Evolutionary conservation across 495 filamentous ascomycete genomes (phyloP), one percentile per base, ranked within the genome.

Genomic region (Ascobolus immersus): DNA sequence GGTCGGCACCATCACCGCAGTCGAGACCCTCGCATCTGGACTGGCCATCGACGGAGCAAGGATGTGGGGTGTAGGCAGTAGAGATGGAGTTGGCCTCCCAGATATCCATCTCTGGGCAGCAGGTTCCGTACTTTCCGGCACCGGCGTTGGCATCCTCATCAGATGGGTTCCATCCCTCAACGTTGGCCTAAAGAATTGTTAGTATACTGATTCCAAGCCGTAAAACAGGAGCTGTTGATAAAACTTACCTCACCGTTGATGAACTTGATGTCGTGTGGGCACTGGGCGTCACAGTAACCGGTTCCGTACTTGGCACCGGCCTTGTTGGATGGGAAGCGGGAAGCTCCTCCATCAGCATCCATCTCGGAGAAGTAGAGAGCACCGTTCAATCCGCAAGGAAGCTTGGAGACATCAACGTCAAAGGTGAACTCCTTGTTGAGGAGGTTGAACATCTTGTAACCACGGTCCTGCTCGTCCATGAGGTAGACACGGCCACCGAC

Each of bases 201-300:
- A 14, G 15, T 39, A 18, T 22, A 32, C 27, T 7, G 5, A 35
- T 1, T 14, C 10, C 15, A 23, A 23, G 36, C 8, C 11, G 17
- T 28, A 13, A n/a, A n/a, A 11, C 9, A 17, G 21, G 3, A 29
- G 23, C 14, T 21, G 23, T 22, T 9, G 5, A 15, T 4, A 27
- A 45, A 24, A 12, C 48, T 31, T 34, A 62, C 57, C 49, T 61
- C 47, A n/a, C 69, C 72, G 41, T 73, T 60, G 50, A 76, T 72
- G 53, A 77, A 79, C 40, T 67, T 68, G 34, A 71, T 45, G 39
- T 70, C 67, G 10, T 55, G 55, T 1, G 65, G 64, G 43, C 73
- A 79, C 49, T 77, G 72, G 9, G 71, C 65, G 49, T 79, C 73
- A 41, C 73, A 79, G 49, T 79, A 78, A 0, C 73, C 73, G 0